Conservation (phyloP, 2,329 filamentous ascomycete genomes). For the Fusarium redolens region DNA sequence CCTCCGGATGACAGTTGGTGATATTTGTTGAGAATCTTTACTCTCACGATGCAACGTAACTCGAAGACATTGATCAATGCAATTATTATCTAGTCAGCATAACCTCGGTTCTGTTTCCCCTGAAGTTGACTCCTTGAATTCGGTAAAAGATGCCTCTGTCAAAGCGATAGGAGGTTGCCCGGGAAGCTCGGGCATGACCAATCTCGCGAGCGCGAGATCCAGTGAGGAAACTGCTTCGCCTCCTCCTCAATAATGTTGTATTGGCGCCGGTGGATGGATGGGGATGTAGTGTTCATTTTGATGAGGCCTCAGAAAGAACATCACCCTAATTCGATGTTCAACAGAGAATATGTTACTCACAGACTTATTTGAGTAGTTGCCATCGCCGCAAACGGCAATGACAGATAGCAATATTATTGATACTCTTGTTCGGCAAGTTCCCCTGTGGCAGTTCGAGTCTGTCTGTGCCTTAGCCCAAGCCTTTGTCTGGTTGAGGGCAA, state of each 20-base stretch:
- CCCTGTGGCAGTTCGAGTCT: background rate
- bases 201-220: background rate
- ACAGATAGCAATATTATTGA: background rate
- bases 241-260: background rate
- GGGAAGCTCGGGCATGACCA: background rate
- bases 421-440: too few relatives aligned
- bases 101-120: constrained; percentile 31
- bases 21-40: constrained; percentile 8
- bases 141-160: background rate
- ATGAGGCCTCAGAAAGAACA: background rate
- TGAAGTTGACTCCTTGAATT: background rate
- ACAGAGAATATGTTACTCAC: background rate
- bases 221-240: background rate
- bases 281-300: background rate
- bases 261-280: background rate
- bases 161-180: background rate
- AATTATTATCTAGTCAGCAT: background rate
- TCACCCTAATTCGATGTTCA: background rate
- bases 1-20: constrained; percentile 21
- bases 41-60: constrained; percentile 20
- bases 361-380: background rate
- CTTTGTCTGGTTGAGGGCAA: background rate
- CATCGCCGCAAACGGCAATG: background rate
- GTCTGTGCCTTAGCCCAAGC: background rate
- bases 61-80: background rate